These are phyloP conservation scores for Coniferiporia sulphurascens DNA, from an alignment of 1,284 basidiomycete species.

Conservation along the genomic window DNA sequence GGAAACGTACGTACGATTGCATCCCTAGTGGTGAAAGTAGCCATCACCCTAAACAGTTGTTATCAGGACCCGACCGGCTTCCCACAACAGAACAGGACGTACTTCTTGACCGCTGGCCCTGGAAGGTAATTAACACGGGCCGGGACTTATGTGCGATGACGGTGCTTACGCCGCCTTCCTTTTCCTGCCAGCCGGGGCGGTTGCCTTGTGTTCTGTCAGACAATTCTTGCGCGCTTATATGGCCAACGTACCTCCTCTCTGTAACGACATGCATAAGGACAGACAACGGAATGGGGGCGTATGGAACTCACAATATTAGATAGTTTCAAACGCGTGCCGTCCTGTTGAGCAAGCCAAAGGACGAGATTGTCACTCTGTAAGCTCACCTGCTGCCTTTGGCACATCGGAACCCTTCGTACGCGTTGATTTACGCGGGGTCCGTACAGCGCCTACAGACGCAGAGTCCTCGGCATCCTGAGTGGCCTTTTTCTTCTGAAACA, in stretches of 20 bases:
- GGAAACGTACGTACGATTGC: not conserved
- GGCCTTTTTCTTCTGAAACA: conserved; percentile 5
- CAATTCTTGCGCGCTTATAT: not conserved
- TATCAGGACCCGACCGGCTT: not conserved
- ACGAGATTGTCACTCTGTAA: not conserved
- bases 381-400: not conserved
- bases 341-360: not conserved
- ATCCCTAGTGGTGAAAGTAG: not conserved
- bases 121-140: not conserved
- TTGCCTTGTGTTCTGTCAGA: not conserved
- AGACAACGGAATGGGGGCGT: not conserved
- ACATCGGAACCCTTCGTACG: conserved; percentile 5
- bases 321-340: not conserved
- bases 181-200: not conserved
- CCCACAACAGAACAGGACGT: not conserved
- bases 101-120: conserved; percentile 10
- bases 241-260: conserved; percentile 8
- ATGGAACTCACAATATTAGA: not conserved
- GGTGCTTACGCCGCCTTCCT: conserved; percentile 8
- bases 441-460: not conserved
- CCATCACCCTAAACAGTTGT: not conserved
- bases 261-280: not conserved
- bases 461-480: not conserved
- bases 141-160: not conserved
- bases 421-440: conserved; percentile 8